Evolutionary conservation across 1,139 yeast genomes (phyloP), one percentile per base, ranked within the genome.

Genomic region (Williopsis jadinii): DNA sequence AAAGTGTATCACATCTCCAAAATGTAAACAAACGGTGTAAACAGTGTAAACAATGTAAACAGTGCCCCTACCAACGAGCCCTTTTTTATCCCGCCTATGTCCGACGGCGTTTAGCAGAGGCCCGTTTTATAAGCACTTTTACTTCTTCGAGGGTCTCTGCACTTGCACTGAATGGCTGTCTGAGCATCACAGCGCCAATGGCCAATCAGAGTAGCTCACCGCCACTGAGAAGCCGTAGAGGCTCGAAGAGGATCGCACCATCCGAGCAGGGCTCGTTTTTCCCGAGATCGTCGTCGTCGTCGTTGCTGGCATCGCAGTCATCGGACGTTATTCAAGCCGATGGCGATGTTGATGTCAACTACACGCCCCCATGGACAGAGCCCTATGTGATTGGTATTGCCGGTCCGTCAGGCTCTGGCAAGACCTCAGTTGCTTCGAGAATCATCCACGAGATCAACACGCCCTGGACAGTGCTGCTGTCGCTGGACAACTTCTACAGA

Each of bases 351-450:
- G 19, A 15, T 9, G 38, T 30, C n/a, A 28, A 26, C 9, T 84
- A 85, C 56, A 74, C 77, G 12, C 97, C 97, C 3, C 97, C 97
- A 24, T 92, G 97, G 97, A 81, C 87, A 2, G 88, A 87, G 46
- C 97, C 97, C 0, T 92, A 88, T 58, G 80, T 92, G 39, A 90
- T 92, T 48, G 98, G 97, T 8, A 77, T 92, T 14, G 97, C 97
- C 0, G 98, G 98, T 1, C 80, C 84, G 42, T 84, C 95, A 19
- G 98, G 97, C 2, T 84, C 95, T 0, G 98, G 98, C 3, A 92
- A 92, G 59, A 92, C 98, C 0, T 84, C 95, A 28, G 85, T 92
- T 26, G 94, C 97, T 0, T 81, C 87, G 38, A 75, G 78, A 49
- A 83, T 92, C 51, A 86, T 90, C 44, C 77, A 82, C 44, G 79